These are phyloP conservation scores for Tylopilus balloui DNA, from an alignment of 768 basidiomycete species.

Conservation along the genomic window DNA sequence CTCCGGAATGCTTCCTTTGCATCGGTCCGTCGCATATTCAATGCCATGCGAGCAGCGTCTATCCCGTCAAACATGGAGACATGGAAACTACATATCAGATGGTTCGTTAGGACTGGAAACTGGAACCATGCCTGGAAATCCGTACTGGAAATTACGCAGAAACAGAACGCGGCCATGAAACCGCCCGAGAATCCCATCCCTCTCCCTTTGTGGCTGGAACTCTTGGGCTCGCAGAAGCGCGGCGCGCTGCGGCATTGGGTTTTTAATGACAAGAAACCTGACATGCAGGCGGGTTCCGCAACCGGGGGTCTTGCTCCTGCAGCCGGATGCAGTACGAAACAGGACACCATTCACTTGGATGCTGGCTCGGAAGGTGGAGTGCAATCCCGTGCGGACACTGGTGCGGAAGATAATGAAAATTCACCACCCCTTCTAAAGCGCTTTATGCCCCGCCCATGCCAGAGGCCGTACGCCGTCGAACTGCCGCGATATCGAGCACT, in stretches of 20 bases:
- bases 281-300: not conserved
- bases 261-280: conserved; percentile 1
- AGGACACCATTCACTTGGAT: not conserved
- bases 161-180: conserved; percentile 4
- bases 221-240: conserved; percentile 44
- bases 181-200: conserved; percentile 28
- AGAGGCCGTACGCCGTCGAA: conserved; percentile 9
- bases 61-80: conserved; percentile 50
- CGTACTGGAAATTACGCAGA: conserved; percentile 25
- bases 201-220: conserved; percentile 57
- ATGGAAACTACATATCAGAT: conserved; percentile 51
- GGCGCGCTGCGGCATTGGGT: conserved; percentile 28
- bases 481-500: conserved; percentile 34
- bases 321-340: not conserved
- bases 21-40: conserved; percentile 42
- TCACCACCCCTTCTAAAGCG: conserved; percentile 5
- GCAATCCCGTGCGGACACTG: not conserved
- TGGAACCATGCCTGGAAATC: conserved; percentile 59
- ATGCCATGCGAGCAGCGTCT: conserved; percentile 41
- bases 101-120: conserved; percentile 48
- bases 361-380: not conserved
- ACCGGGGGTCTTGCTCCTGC: not conserved
- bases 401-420: not conserved
- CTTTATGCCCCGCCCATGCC: conserved; percentile 15
- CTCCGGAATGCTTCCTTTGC: conserved; percentile 49